These are phyloP conservation scores for Psidium guajava DNA, from an alignment of 345 rosid species.

Conservation along the genomic window DNA sequence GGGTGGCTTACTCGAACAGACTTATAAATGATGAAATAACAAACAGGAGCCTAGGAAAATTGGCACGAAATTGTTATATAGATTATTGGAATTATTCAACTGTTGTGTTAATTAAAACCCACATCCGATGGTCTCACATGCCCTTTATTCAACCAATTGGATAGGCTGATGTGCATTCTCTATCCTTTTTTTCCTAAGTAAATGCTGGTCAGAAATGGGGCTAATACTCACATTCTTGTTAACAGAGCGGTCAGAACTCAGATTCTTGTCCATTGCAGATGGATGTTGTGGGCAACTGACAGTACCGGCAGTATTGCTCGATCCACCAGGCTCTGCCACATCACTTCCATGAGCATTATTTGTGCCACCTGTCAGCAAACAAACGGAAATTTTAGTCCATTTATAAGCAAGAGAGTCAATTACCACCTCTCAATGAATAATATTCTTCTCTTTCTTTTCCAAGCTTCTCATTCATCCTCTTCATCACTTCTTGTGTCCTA, in stretches of 20 bases:
- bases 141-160: background rate
- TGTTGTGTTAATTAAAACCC: background rate
- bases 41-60: background rate
- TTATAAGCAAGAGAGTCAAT: background rate
- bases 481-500: background rate
- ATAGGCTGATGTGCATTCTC: background rate
- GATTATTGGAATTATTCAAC: background rate
- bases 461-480: background rate
- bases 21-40: background rate
- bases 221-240: conserved; percentile 52
- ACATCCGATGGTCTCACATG: background rate
- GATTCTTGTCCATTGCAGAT: conserved; percentile 35
- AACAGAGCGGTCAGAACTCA: conserved; percentile 28
- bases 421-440: background rate
- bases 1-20: background rate
- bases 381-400: background rate
- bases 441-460: background rate
- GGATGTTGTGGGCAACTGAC: conserved; percentile 38
- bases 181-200: background rate
- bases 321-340: conserved; percentile 29
- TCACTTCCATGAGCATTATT: conserved; percentile 35
- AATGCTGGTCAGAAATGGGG: background rate
- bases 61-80: background rate
- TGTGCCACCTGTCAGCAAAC: conserved; percentile 34
- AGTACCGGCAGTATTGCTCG: conserved; percentile 29